Conservation (phyloP, 1,139 yeast species). For the Sugiyamaella japonica region DNA sequence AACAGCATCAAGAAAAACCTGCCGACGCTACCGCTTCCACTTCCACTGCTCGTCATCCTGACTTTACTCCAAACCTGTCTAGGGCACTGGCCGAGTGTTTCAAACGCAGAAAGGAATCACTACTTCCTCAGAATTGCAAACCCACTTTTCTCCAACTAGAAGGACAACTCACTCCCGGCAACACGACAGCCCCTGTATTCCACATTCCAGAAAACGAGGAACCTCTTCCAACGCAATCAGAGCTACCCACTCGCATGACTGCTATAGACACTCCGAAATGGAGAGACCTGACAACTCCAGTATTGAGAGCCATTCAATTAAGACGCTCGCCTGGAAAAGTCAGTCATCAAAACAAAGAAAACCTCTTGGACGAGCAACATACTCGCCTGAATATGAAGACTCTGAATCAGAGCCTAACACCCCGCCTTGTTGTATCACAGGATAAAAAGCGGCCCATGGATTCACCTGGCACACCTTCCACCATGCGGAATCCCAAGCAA, state of each 20-base stretch:
- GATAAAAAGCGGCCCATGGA: constrained; percentile 1
- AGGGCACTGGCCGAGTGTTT: constrained; percentile 31
- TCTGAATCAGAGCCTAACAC: background rate
- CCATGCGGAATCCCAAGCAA: background rate
- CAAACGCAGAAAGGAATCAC: constrained; percentile 25
- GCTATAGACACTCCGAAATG: constrained; percentile 7
- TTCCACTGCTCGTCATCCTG: constrained; percentile 15
- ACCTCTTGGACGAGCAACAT: constrained; percentile 5
- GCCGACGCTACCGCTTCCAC: background rate
- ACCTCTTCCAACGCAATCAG: background rate
- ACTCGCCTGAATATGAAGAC: constrained; percentile 5
- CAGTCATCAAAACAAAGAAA: constrained; percentile 6
- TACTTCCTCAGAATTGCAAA: constrained; percentile 17
- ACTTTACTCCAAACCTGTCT: constrained; percentile 31
- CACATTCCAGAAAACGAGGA: background rate
- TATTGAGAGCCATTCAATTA: constrained; percentile 1
- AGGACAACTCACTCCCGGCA: background rate
- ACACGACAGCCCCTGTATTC: background rate
- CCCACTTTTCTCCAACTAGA: background rate
- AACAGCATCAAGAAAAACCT: background rate
- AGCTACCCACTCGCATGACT: background rate
- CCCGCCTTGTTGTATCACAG: background rate
- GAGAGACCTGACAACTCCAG: constrained; percentile 8
- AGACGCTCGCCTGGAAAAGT: constrained; percentile 4
- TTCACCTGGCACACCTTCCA: constrained; percentile 14